Conservation (phyloP, 768 basidiomycete genomes). For the Hemileccinum rubropunctum region DNA sequence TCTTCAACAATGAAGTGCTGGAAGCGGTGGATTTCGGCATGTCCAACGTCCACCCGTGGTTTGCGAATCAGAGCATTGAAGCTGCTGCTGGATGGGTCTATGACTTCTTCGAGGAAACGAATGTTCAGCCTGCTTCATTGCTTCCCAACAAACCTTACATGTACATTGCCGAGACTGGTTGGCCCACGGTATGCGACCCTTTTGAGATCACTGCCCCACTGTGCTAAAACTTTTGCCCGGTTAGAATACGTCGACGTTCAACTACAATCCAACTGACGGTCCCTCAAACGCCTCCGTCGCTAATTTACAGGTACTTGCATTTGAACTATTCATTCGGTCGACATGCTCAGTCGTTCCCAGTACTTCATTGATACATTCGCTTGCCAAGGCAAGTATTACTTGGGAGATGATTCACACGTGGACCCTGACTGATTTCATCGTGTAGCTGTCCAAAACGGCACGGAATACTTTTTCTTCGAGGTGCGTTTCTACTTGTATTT, state of each 20-base stretch:
- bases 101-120: constrained; percentile 68
- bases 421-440: constrained; percentile 5
- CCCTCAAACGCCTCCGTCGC: constrained; percentile 57
- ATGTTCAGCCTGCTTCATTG: constrained; percentile 53
- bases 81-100: constrained; percentile 79
- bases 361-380: constrained; percentile 84
- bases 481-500: constrained; percentile 28
- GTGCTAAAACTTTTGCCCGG: constrained; percentile 3
- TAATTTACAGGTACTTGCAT: constrained; percentile 52
- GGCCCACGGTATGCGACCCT: constrained; percentile 60
- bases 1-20: constrained; percentile 73
- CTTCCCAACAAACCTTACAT: constrained; percentile 73
- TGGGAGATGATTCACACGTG: background rate
- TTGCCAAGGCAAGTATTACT: constrained; percentile 42
- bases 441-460: constrained; percentile 71
- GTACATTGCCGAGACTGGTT: constrained; percentile 95
- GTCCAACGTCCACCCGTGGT: constrained; percentile 94
- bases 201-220: background rate
- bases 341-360: constrained; percentile 35
- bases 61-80: constrained; percentile 71
- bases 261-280: constrained; percentile 61
- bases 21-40: constrained; percentile 68
- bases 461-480: constrained; percentile 88
- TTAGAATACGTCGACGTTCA: constrained; percentile 56
- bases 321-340: background rate